Evolutionary conservation across 140 eudicot species (phyloP).

Genomic region (Flaveria floridana): DNA sequence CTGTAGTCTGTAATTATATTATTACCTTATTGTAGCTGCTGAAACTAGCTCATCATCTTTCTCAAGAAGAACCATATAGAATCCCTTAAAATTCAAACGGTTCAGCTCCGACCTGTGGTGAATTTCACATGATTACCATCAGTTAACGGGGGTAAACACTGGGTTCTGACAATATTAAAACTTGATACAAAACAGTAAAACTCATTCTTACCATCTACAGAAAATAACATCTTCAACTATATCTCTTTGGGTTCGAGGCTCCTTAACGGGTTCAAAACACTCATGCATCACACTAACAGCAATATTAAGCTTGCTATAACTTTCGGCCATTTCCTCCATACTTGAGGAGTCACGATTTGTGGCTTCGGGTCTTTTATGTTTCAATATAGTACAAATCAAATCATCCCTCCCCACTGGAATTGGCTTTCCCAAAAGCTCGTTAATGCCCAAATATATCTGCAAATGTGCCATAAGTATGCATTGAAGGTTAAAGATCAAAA

Average conservation of each 20-base stretch:
- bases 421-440: conserved; percentile 57
- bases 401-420: conserved; percentile 59
- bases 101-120: conserved; percentile 61
- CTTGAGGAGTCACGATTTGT: conserved; percentile 23
- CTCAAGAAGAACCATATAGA: conserved; percentile 66
- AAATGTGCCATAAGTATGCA: not conserved
- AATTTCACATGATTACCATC: conserved; percentile 13
- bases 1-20: not conserved
- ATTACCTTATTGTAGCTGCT: conserved; percentile 74
- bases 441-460: conserved; percentile 70
- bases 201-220: conserved; percentile 51
- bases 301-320: conserved; percentile 60
- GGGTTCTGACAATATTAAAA: not conserved
- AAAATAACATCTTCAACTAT: conserved; percentile 78
- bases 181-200: not conserved
- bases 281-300: conserved; percentile 81
- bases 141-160: conserved; percentile 3
- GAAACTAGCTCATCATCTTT: conserved; percentile 67
- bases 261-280: conserved; percentile 74
- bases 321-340: conserved; percentile 45
- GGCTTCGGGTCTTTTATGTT: conserved; percentile 40
- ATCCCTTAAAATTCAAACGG: conserved; percentile 72
- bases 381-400: conserved; percentile 76
- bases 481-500: not conserved
- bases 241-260: conserved; percentile 65